These are phyloP conservation scores for Aquilaria yunnanensis DNA, from an alignment of 345 rosid species.

Conservation along the genomic window DNA sequence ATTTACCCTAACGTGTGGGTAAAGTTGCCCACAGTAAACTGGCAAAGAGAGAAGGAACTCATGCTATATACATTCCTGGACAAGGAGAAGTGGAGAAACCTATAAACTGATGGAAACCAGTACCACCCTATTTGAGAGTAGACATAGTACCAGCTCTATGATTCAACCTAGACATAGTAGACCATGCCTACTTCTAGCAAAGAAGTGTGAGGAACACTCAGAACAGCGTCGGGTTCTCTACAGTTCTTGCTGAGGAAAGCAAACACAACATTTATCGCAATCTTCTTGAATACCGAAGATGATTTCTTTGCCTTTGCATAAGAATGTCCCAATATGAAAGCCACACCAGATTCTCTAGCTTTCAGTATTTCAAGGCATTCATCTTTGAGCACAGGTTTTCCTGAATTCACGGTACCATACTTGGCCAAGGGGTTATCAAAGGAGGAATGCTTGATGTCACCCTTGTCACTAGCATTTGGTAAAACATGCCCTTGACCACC, in stretches of 20 bases:
- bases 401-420: background rate
- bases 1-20: too few relatives aligned
- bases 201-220: slow-evolving; percentile 63
- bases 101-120: too few relatives aligned
- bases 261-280: slow-evolving; percentile 48
- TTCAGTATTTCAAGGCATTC: slow-evolving; percentile 41
- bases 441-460: slow-evolving; percentile 5
- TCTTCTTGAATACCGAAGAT: slow-evolving; percentile 53
- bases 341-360: slow-evolving; percentile 67
- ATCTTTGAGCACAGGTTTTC: slow-evolving; percentile 18
- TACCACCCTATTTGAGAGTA: background rate
- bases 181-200: slow-evolving; percentile 78
- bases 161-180: slow-evolving; percentile 38
- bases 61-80: too few relatives aligned
- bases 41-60: too few relatives aligned
- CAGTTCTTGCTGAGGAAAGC: slow-evolving; percentile 68
- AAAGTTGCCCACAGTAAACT: too few relatives aligned
- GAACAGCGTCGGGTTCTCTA: slow-evolving; percentile 57
- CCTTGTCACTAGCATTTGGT: slow-evolving; percentile 7
- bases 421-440: slow-evolving; percentile 10
- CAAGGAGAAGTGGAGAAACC: too few relatives aligned
- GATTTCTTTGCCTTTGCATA: slow-evolving; percentile 58
- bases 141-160: background rate
- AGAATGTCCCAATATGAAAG: slow-evolving; percentile 64
- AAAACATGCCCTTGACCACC: slow-evolving; percentile 6